Evolutionary conservation across 257 asterid species (phyloP).

Genomic region (Avicennia marina): DNA sequence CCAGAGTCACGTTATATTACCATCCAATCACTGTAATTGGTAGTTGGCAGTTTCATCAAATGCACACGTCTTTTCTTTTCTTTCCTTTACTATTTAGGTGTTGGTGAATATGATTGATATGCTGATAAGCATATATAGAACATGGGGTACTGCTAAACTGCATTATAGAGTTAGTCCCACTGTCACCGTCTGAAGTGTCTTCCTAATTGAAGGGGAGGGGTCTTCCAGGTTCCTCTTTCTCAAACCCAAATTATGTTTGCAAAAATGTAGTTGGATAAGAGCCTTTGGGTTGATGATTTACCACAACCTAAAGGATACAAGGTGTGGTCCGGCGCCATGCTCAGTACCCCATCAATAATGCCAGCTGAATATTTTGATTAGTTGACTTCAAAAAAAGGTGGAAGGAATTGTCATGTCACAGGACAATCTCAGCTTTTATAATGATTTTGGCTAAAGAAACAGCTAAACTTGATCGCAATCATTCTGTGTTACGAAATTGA

Average conservation of each 20-base stretch:
- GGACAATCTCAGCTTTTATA: too few species aligned
- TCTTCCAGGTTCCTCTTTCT: background rate
- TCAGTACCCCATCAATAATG: conserved; percentile 29
- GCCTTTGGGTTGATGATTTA: conserved; percentile 20
- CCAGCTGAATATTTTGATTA: background rate
- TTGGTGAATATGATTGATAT: background rate
- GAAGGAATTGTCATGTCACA: too few species aligned
- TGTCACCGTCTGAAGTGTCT: conserved; percentile 25
- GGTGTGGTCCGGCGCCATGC: conserved; percentile 36
- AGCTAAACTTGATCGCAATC: too few species aligned
- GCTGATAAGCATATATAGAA: conserved; percentile 9
- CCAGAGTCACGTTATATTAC: too few species aligned
- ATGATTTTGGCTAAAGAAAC: too few species aligned
- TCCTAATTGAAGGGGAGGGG: conserved; percentile 15
- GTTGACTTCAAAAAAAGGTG: background rate
- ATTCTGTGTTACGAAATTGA: too few species aligned
- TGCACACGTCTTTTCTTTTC: background rate
- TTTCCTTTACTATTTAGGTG: background rate
- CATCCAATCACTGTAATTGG: too few species aligned
- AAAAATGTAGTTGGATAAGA: conserved; percentile 21
- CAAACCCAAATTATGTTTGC: background rate
- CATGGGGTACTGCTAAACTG: conserved; percentile 2
- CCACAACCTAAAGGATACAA: conserved; percentile 13
- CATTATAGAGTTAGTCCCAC: conserved; percentile 29
- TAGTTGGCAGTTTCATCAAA: too few species aligned